A percentile compares a stretch with the other conserved stretches of the same genome.
These are phyloP conservation scores for Neurospora discreta DNA, from an alignment of 495 filamentous ascomycete genomes.

Conservation along the genomic window DNA sequence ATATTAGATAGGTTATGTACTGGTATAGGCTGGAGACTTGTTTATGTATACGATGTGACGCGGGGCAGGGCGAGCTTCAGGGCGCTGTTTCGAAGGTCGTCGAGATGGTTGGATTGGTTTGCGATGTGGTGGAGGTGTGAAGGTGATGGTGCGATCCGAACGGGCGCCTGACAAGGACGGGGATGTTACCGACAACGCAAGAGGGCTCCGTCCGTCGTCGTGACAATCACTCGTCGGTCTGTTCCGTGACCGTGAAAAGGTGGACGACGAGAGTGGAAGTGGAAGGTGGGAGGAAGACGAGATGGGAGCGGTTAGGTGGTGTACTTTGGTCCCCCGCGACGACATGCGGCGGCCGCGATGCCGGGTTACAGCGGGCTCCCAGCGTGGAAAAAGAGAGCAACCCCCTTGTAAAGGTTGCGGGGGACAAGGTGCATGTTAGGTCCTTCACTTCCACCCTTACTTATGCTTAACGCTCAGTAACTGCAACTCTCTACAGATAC, in stretches of 20 bases:
- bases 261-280: background rate
- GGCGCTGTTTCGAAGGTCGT: background rate
- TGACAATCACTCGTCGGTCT: background rate
- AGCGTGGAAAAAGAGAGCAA: background rate
- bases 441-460: background rate
- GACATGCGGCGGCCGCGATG: background rate
- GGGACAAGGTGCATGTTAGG: background rate
- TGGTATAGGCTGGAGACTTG: background rate
- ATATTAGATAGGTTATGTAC: background rate
- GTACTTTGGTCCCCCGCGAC: too few species aligned
- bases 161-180: background rate
- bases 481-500: background rate
- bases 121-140: background rate
- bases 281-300: background rate
- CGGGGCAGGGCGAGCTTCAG: background rate
- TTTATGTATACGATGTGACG: background rate
- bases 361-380: background rate
- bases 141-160: background rate
- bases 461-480: background rate
- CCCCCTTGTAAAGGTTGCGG: background rate
- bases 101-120: background rate
- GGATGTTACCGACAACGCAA: background rate
- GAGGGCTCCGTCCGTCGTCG: too few species aligned
- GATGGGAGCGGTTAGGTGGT: background rate
- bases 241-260: background rate